These are phyloP conservation scores for Hemileccinum rubropunctum DNA, from an alignment of 768 basidiomycete genomes.

Conservation along the genomic window DNA sequence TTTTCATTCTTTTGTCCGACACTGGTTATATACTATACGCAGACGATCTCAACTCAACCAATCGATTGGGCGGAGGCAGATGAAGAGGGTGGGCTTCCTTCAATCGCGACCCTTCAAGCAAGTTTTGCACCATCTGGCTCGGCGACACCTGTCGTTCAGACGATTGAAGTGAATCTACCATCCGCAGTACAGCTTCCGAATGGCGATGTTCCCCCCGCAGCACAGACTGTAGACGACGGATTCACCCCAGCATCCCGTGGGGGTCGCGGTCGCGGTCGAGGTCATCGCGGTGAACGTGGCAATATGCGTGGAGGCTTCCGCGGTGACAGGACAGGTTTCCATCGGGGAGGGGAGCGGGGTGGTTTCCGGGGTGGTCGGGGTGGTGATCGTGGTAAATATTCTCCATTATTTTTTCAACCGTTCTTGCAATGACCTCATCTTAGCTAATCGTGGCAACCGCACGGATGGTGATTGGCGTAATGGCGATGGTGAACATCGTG, in stretches of 20 bases:
- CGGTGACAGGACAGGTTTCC: conserved; percentile 33
- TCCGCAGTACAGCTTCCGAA: conserved; percentile 17
- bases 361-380: conserved; percentile 35
- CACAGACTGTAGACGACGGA: conserved; percentile 54
- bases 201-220: conserved; percentile 22
- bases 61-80: conserved; percentile 80
- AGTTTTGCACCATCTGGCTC: conserved; percentile 74
- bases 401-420: background rate
- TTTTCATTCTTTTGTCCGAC: background rate
- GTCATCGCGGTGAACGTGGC: conserved; percentile 42
- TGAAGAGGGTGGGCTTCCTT: conserved; percentile 75
- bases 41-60: conserved; percentile 31
- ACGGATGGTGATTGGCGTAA: conserved; percentile 48
- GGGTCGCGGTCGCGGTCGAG: conserved; percentile 48
- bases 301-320: conserved; percentile 41
- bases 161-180: conserved; percentile 35
- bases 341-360: conserved; percentile 38
- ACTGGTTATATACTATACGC: background rate
- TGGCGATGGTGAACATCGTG: conserved; percentile 39
- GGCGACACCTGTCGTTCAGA: conserved; percentile 50
- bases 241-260: conserved; percentile 49
- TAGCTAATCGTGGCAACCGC: conserved; percentile 19
- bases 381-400: conserved; percentile 22
- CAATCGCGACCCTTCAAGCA: conserved; percentile 72
- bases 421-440: background rate